Evolutionary conservation across 2,329 filamentous ascomycete species (phyloP).

Genomic region (Fusarium secorum): DNA sequence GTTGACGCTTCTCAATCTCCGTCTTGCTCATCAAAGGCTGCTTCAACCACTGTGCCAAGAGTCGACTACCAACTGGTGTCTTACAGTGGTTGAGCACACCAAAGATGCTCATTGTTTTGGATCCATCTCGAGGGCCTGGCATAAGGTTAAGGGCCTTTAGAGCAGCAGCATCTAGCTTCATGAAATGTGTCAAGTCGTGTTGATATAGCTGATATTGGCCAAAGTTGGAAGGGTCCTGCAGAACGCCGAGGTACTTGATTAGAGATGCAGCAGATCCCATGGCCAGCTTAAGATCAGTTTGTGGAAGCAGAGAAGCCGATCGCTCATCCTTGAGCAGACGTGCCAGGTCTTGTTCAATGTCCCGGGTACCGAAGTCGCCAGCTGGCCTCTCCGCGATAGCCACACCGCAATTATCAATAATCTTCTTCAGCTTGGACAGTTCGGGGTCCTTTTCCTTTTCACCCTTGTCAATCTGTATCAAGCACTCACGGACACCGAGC

Average conservation of each 20-base stretch:
- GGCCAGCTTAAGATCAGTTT: constrained; percentile 91
- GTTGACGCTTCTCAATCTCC: constrained; percentile 90
- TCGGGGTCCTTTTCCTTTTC: constrained; percentile 91
- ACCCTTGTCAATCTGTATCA: constrained; percentile 79
- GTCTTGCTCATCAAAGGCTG: constrained; percentile 91
- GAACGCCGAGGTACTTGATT: constrained; percentile 91
- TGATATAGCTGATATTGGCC: constrained; percentile 98
- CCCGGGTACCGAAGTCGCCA: constrained; percentile 83
- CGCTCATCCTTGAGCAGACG: constrained; percentile 87
- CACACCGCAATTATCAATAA: constrained; percentile 91
- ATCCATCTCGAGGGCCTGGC: constrained; percentile 91
- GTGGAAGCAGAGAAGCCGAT: constrained; percentile 77
- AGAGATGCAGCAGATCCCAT: constrained; percentile 94
- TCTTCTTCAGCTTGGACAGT: constrained; percentile 83
- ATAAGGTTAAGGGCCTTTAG: constrained; percentile 95
- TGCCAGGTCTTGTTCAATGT: constrained; percentile 94
- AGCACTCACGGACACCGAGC: constrained; percentile 91
- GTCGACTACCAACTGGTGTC: constrained; percentile 87
- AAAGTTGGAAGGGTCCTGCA: constrained; percentile 93
- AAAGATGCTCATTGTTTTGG: constrained; percentile 97
- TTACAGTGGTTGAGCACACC: constrained; percentile 97
- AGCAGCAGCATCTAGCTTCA: constrained; percentile 96
- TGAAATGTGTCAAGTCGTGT: constrained; percentile 94
- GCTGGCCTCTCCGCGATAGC: constrained; percentile 82
- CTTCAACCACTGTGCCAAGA: constrained; percentile 96